These are phyloP conservation scores for Colletotrichum spaethianum DNA, from an alignment of 2,329 filamentous ascomycete genomes.

Conservation along the genomic window DNA sequence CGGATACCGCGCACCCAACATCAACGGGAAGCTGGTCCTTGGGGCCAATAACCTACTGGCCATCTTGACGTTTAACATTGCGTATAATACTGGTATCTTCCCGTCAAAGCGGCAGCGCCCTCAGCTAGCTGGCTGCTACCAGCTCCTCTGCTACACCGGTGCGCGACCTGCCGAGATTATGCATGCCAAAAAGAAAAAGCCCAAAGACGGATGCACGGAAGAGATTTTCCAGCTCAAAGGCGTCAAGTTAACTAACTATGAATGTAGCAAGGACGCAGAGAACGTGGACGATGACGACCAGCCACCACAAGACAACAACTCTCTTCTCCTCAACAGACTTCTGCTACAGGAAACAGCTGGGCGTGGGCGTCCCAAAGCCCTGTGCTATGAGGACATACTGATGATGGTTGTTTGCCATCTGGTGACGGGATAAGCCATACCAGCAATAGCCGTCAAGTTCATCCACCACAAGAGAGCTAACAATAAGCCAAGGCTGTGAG, in stretches of 20 bases:
- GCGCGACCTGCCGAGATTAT: slow-evolving; percentile 49
- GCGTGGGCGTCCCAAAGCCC: slow-evolving; percentile 46
- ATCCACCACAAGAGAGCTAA: slow-evolving; percentile 49
- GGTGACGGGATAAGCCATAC: slow-evolving; percentile 41
- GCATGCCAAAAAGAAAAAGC: slow-evolving; percentile 46
- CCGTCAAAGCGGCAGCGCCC: slow-evolving; percentile 44
- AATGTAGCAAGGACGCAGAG: slow-evolving; percentile 16
- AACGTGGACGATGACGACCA: slow-evolving; percentile 29
- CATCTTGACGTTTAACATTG: slow-evolving; percentile 49
- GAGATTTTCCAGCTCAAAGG: slow-evolving; percentile 47
- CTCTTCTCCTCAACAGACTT: slow-evolving; percentile 43
- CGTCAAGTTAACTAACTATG: slow-evolving; percentile 24
- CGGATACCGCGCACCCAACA: slow-evolving; percentile 44
- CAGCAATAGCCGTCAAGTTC: slow-evolving; percentile 50
- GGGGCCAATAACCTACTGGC: slow-evolving; percentile 43
- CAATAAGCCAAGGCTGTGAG: slow-evolving; percentile 48
- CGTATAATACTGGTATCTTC: slow-evolving; percentile 47
- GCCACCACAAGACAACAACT: slow-evolving; percentile 42
- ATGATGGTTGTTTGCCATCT: slow-evolving; percentile 49
- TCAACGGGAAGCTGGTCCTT: slow-evolving; percentile 46
- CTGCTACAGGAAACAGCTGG: slow-evolving; percentile 44
- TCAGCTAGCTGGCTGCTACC: slow-evolving; percentile 46
- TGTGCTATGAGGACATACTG: slow-evolving; percentile 50
- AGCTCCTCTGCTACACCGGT: slow-evolving; percentile 48
- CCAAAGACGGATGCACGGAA: slow-evolving; percentile 46